Base-by-base conservation (phyloP, 2,329 filamentous ascomycete species). In the Coniella lustricola region DNA sequence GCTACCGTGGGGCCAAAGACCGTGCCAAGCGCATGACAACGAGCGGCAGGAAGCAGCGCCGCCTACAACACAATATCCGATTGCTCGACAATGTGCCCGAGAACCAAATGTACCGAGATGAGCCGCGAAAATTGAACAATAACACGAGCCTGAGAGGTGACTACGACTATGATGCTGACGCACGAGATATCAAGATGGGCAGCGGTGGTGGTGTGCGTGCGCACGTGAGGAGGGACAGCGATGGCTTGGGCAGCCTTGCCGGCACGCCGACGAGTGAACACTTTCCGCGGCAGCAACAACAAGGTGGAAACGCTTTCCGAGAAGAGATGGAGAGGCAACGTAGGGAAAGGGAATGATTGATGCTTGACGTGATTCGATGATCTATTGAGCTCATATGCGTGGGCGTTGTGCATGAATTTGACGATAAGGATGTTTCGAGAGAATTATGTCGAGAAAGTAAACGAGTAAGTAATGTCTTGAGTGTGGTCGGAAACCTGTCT, bases 251-350 rank as follows among this genome's bases (percentile, higher is more conserved):
- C 29, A 77, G 74, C 59, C 55, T 77, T 51, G 71, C 68, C 1
- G 69, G 67, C 9, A 75, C 68, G 38, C 74, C 74, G 18, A 68
- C 68, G 2, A 65, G 70, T 29, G 65, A 69, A 57, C 61, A 68
- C 16, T 66, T 69, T 49, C 56, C 61, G 34, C 61, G 57, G 14
- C 59, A 57, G 12, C 62, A 29, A 29, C 62, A 29, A 29, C 25
- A 64, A 7, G 56, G 60, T 25, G 54, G 56, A 4, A 77, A 77
- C 45, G 60, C 64, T 5, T 77, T 77, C 60, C 64, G 73, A 1
- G 73, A 76, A 4, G 75, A 78, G 63, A 49, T 77, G 54, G 63
- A 58, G 51, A 67, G 75, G 55, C 74, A 77, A 60, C 60, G 73
- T 10, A 54, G 62, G 32, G 66, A 70, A 58, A 66, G 69, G 38